Evolutionary conservation across 78 protist species (phyloP).

Genomic region (Protostelium mycophagum): DNA sequence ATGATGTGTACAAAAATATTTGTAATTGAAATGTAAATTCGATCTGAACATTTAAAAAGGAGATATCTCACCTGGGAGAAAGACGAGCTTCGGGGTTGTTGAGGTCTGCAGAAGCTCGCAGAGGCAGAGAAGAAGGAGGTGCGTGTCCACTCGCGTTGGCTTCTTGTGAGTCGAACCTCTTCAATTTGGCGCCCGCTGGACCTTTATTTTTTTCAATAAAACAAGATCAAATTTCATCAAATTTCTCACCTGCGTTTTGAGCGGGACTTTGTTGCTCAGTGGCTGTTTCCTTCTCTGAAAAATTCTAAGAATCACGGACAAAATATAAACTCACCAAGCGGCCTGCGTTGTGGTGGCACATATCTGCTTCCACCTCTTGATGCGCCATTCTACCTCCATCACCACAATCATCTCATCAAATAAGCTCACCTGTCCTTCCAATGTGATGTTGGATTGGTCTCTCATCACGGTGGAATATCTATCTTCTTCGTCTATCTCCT

Average conservation of each 20-base stretch:
- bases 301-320: no score
- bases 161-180: background rate
- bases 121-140: background rate
- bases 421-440: background rate
- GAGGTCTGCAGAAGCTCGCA: background rate
- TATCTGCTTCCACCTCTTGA: background rate
- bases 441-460: background rate
- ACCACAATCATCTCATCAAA: background rate
- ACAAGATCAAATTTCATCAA: no score
- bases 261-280: no score
- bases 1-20: no score
- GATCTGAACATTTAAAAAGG: no score
- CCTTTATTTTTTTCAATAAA: no score
- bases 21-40: no score
- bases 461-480: constrained; percentile 64
- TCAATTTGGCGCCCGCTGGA: background rate
- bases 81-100: background rate
- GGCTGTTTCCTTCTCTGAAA: no score
- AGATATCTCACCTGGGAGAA: no score
- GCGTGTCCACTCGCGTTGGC: background rate
- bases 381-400: background rate
- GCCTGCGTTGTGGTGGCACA: background rate
- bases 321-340: no score
- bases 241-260: no score
- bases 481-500: constrained; percentile 68